Conservation (phyloP, 1,284 basidiomycete genomes). For the Wolfiporia cocos region DNA sequence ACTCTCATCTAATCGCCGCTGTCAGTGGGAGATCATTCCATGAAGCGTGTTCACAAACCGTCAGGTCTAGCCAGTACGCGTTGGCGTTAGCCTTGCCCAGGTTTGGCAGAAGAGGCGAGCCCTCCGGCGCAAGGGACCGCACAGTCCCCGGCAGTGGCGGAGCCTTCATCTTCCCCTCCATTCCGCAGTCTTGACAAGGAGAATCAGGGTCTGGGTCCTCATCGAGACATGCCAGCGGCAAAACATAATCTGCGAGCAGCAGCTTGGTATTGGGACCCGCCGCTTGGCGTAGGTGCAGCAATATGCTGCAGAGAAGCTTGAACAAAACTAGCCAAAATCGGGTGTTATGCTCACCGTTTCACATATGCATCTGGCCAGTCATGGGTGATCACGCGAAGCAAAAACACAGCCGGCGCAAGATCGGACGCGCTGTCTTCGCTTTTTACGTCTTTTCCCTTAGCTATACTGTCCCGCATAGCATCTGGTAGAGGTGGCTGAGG, state of each 20-base stretch:
- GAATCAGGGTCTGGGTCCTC: slow-evolving; percentile 20
- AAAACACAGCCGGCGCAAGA: slow-evolving; percentile 45
- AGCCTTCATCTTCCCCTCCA: slow-evolving; percentile 14
- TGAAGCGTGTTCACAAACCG: slow-evolving; percentile 32
- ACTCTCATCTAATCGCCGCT: slow-evolving; percentile 48
- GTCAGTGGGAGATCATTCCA: slow-evolving; percentile 3
- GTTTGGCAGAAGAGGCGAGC: slow-evolving; percentile 55
- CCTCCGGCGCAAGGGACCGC: slow-evolving; percentile 33
- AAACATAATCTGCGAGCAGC: slow-evolving; percentile 61
- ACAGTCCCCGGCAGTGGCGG: slow-evolving; percentile 23
- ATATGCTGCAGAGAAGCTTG: slow-evolving; percentile 25
- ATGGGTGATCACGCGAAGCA: slow-evolving; percentile 65
- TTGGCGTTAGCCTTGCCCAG: slow-evolving; percentile 65
- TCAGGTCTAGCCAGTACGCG: slow-evolving; percentile 69
- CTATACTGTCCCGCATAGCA: not conserved
- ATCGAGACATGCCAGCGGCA: slow-evolving; percentile 62
- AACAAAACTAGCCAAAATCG: not conserved
- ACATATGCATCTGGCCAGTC: slow-evolving; percentile 70
- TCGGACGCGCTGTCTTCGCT: not conserved
- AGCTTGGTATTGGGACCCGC: slow-evolving; percentile 44
- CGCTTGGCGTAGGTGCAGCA: slow-evolving; percentile 29
- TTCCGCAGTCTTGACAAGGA: slow-evolving; percentile 26
- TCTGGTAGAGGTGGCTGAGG: slow-evolving; percentile 40
- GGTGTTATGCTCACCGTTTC: slow-evolving; percentile 15
- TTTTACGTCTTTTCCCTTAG: not conserved